Percentiles rank a stretch among this genome's conserved stretches.
phyloP scores from a whole-genome alignment of 2,329 filamentous ascomycete genomes.

The Aspergillus nomiae region DNA sequence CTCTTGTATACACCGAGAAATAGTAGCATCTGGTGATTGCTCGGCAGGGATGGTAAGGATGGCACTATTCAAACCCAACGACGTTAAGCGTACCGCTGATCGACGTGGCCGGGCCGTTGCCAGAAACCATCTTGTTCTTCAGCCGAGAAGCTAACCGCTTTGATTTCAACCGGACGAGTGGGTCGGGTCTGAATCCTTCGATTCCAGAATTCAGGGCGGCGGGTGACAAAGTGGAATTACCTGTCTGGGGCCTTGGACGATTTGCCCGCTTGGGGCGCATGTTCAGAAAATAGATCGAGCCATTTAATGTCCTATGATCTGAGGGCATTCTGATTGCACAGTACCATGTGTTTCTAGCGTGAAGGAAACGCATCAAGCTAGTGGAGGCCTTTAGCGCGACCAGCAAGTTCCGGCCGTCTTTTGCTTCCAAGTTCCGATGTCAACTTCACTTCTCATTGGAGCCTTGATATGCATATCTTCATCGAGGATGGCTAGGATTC shows the following conservation, averaged over 20 bases:
- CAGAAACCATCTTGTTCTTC: not conserved
- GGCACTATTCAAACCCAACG: not conserved
- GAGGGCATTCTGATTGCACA: not conserved
- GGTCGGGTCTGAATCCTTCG: not conserved
- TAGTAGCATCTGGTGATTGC: not conserved
- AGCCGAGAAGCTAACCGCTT: not conserved
- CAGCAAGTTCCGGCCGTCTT: not conserved
- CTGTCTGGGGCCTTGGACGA: not conserved
- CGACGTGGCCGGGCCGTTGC: not conserved
- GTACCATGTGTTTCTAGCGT: not conserved
- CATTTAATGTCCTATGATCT: not conserved
- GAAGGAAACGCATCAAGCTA: not conserved
- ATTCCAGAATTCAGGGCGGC: not conserved
- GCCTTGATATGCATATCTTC: not conserved
- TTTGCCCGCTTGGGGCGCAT: conserved; percentile 1
- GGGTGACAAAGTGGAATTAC: not conserved
- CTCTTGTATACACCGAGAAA: not conserved
- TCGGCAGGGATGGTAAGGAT: not conserved
- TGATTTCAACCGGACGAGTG: not conserved
- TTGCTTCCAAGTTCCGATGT: not conserved
- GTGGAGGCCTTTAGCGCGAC: not conserved
- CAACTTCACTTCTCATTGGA: not conserved
- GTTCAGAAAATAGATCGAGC: not conserved
- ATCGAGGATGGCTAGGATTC: not conserved
- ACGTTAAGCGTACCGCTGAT: conserved; percentile 1